A percentile compares a stretch with the other conserved stretches of the same genome.
These are phyloP conservation scores for Phanerodontia chrysosporium DNA, from an alignment of 768 basidiomycete species.

Conservation along the genomic window DNA sequence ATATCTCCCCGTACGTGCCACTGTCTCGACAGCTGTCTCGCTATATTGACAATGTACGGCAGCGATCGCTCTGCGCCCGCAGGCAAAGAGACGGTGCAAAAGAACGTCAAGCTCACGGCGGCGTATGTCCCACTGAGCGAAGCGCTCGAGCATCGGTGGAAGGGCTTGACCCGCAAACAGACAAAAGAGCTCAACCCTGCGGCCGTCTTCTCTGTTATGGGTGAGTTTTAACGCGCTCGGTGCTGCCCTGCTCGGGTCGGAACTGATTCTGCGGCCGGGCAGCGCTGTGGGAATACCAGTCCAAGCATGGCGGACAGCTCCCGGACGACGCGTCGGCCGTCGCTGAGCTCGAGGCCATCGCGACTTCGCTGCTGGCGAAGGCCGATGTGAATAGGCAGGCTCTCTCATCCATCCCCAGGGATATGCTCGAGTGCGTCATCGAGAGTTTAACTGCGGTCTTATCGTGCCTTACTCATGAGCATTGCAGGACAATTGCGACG, in stretches of 20 bases:
- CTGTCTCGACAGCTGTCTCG: not conserved
- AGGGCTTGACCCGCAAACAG: slow-evolving; percentile 62
- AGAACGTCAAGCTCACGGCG: slow-evolving; percentile 55
- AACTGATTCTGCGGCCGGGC: not conserved
- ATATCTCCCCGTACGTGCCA: slow-evolving; percentile 70
- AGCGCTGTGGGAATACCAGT: slow-evolving; percentile 87
- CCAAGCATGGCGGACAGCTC: slow-evolving; percentile 47
- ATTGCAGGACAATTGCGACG: slow-evolving; percentile 54
- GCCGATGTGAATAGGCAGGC: slow-evolving; percentile 72
- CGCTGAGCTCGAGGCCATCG: slow-evolving; percentile 59
- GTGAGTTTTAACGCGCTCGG: slow-evolving; percentile 35
- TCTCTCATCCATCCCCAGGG: slow-evolving; percentile 50
- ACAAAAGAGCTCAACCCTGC: slow-evolving; percentile 83
- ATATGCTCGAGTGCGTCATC: slow-evolving; percentile 56
- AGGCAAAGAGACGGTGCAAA: slow-evolving; percentile 42
- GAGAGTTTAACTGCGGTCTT: not conserved
- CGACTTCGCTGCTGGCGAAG: slow-evolving; percentile 52
- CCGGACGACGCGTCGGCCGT: slow-evolving; percentile 47
- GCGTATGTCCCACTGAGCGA: slow-evolving; percentile 59
- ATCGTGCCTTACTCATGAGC: not conserved
- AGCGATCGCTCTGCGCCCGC: slow-evolving; percentile 62
- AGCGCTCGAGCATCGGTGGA: slow-evolving; percentile 69
- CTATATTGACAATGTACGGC: slow-evolving; percentile 4
- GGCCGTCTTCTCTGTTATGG: slow-evolving; percentile 65
- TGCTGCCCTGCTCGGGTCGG: not conserved